phyloP scores from a whole-genome alignment of 495 filamentous ascomycete species.

The Amorphotheca resinae region DNA sequence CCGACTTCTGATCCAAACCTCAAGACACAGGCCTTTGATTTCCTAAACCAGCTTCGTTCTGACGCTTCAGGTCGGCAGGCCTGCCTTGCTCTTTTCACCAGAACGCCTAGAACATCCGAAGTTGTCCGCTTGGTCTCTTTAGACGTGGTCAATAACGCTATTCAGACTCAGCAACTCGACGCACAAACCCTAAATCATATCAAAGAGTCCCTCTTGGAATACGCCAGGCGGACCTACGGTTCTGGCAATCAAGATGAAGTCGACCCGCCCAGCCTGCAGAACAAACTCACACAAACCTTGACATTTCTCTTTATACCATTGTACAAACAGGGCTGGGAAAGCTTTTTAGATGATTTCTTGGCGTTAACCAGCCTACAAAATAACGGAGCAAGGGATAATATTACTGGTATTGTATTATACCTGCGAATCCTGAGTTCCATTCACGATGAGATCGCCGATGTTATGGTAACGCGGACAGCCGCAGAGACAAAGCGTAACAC shows the following conservation, averaged over 20 bases:
- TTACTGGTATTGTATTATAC: conserved; percentile 69
- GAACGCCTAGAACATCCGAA: conserved; percentile 66
- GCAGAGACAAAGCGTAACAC: conserved; percentile 68
- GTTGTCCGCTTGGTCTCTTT: conserved; percentile 77
- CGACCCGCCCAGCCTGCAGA: conserved; percentile 72
- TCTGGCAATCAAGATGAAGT: conserved; percentile 33
- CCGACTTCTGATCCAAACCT: conserved; percentile 58
- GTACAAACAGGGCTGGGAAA: conserved; percentile 74
- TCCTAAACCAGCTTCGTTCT: conserved; percentile 65
- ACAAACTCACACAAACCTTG: conserved; percentile 91
- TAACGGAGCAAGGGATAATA: conserved; percentile 48
- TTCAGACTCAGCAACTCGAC: conserved; percentile 60
- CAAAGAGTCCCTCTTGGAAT: conserved; percentile 64
- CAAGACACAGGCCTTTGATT: conserved; percentile 78
- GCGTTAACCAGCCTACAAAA: conserved; percentile 48
- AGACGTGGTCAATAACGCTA: conserved; percentile 83
- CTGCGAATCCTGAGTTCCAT: conserved; percentile 75
- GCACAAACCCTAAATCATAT: conserved; percentile 53
- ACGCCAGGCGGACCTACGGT: conserved; percentile 61
- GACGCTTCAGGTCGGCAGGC: conserved; percentile 75
- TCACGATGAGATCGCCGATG: conserved; percentile 95
- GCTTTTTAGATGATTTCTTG: conserved; percentile 80
- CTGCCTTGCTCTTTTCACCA: conserved; percentile 72
- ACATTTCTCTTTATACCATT: conserved; percentile 80
- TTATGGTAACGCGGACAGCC: conserved; percentile 61